phyloP scores from a whole-genome alignment of 2,329 filamentous ascomycete genomes.

The Pseudopithomyces maydicus region DNA sequence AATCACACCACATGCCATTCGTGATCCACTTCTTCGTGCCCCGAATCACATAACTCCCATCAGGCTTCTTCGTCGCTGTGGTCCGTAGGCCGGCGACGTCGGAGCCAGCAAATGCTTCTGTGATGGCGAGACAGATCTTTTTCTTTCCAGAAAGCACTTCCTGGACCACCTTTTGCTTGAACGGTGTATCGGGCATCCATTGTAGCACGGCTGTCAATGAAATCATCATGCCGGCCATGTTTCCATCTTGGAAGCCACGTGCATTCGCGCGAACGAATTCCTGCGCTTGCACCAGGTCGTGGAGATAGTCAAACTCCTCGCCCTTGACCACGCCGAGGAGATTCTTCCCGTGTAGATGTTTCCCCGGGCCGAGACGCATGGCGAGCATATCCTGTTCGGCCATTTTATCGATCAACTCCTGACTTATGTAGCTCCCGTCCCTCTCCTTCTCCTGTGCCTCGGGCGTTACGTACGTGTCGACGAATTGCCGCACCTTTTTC shows the following conservation, averaged over 20 bases:
- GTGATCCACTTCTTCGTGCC: slow-evolving; percentile 86
- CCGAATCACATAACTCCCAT: slow-evolving; percentile 65
- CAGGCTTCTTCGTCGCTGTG: slow-evolving; percentile 60
- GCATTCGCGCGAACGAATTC: slow-evolving; percentile 74
- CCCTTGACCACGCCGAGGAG: slow-evolving; percentile 73
- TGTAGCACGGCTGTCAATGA: slow-evolving; percentile 79
- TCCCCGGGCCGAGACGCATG: slow-evolving; percentile 82
- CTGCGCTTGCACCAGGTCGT: slow-evolving; percentile 77
- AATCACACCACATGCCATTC: slow-evolving; percentile 79
- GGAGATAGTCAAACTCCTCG: slow-evolving; percentile 86
- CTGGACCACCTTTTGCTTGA: slow-evolving; percentile 69
- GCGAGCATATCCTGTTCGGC: slow-evolving; percentile 74
- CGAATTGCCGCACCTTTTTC: slow-evolving; percentile 73
- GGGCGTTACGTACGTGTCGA: slow-evolving; percentile 71
- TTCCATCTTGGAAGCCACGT: slow-evolving; percentile 83
- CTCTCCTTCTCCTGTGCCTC: slow-evolving; percentile 79
- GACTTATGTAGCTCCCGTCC: slow-evolving; percentile 71
- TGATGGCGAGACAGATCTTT: slow-evolving; percentile 87
- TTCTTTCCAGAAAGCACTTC: slow-evolving; percentile 81
- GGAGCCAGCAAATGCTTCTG: slow-evolving; percentile 83
- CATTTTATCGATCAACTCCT: slow-evolving; percentile 78
- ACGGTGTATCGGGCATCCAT: slow-evolving; percentile 70
- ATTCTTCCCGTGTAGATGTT: slow-evolving; percentile 74
- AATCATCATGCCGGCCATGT: slow-evolving; percentile 86
- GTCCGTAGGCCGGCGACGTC: slow-evolving; percentile 82